These are phyloP conservation scores for Zelonia costaricensis DNA, from an alignment of 208 protist genomes.

Conservation along the genomic window DNA sequence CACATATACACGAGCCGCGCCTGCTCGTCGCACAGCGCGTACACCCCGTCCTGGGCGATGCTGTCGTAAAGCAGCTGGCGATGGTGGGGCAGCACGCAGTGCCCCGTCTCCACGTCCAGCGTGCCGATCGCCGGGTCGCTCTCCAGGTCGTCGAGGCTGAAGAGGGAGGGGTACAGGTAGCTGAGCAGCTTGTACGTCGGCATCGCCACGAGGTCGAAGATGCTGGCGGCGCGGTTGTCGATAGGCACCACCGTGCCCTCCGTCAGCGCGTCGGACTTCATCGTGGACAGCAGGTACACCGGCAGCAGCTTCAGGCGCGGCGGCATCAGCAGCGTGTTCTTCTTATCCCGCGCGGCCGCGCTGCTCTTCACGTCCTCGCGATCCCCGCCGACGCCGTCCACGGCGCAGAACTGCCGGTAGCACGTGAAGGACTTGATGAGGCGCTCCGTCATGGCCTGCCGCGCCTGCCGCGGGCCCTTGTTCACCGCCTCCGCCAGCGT, in stretches of 20 bases:
- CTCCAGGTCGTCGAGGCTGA: conserved; percentile 60
- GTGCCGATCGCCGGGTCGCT: conserved; percentile 40
- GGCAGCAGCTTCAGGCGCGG: conserved; percentile 92
- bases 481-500: conserved; percentile 64
- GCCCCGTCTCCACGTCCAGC: conserved; percentile 46
- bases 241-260: conserved; percentile 70
- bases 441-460: conserved; percentile 44
- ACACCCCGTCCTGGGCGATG: conserved; percentile 70
- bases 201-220: conserved; percentile 77
- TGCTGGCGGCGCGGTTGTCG: conserved; percentile 77
- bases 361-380: conserved; percentile 14
- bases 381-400: conserved; percentile 19
- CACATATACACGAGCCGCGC: conserved; percentile 83
- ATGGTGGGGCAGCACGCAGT: conserved; percentile 65
- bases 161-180: conserved; percentile 89
- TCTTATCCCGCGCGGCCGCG: conserved; percentile 19
- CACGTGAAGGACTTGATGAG: conserved; percentile 70
- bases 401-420: conserved; percentile 82
- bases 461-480: conserved; percentile 72
- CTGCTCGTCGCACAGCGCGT: conserved; percentile 87
- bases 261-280: conserved; percentile 83
- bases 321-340: conserved; percentile 88
- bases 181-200: conserved; percentile 63
- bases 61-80: conserved; percentile 73
- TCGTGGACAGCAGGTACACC: conserved; percentile 80